Base-by-base conservation (phyloP, 2,329 filamentous ascomycete species). In the Knoxdaviesia capensis region DNA sequence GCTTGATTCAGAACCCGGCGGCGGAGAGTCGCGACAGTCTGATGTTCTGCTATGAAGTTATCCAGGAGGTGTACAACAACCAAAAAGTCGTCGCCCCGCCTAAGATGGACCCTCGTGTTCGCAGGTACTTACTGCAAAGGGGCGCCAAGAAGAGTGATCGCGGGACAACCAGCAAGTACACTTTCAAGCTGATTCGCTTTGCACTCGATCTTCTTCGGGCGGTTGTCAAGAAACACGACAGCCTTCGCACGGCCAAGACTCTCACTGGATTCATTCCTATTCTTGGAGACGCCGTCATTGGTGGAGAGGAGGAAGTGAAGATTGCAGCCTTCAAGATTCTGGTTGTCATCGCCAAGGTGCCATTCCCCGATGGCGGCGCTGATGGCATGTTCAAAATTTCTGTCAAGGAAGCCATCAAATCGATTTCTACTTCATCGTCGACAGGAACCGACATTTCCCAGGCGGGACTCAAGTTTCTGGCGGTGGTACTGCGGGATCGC, bases 11-110 rank as follows among this genome's bases (percentile, higher is more conserved):
- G 48, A 98, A 98, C 50, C 68, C 80, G 3, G 78, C 77, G 0
- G 78, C 84, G 0, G 76, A 80, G 48, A 83, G 76, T 50, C 76
- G 80, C 40, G 84, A 94, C 49, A 77, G 88, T 36, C 63, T 98
- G n/a, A 64, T 94, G 0, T 94, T 98, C 58, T 94, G 87, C 56
- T 96, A 94, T 55, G 85, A 96, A 56, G 71, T 96, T 39, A 82
- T 96, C 36, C 82, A 92, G 53, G 79, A 87, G 47, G 81, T 84
- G 1, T 92, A 94, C 57, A 73, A 72, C 45, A 72, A 71, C 44
- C 65, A 69, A 42, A 71, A 65, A 50, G 65, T 63, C 6, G 55
- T 63, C 52, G 61, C 56, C 20, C 64, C 67, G 48, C 57, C 60
- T n/a, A 73, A 69, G 50, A 60, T 75, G 6, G 73, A 81, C 50